Evolutionary conservation across 345 rosid genomes (phyloP).

Genomic region (Syzygium jambos): DNA sequence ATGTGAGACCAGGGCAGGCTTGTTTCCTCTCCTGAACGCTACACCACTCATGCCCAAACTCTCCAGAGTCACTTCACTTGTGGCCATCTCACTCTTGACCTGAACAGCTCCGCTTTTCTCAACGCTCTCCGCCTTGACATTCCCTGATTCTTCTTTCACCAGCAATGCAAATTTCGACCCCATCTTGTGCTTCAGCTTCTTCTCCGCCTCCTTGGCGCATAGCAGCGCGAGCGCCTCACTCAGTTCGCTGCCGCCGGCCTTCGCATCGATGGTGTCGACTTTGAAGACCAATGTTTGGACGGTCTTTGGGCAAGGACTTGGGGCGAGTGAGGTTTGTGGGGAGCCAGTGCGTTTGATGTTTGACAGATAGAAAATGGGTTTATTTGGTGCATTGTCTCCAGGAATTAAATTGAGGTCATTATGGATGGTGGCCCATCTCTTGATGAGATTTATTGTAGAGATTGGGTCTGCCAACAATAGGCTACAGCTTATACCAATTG

Average conservation of each 20-base stretch:
- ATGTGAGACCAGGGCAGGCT: conserved; percentile 20
- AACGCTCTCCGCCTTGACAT: conserved; percentile 23
- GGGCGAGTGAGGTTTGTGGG: not conserved
- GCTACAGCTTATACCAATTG: conserved; percentile 80
- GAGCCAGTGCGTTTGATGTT: conserved; percentile 9
- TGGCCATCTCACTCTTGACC: not conserved
- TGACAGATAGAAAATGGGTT: conserved; percentile 53
- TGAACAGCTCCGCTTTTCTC: conserved; percentile 1
- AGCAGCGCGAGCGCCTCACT: conserved; percentile 9
- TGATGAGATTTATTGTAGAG: conserved; percentile 31
- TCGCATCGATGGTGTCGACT: not conserved
- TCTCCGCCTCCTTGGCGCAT: conserved; percentile 29
- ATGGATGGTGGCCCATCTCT: conserved; percentile 54
- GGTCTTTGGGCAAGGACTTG: conserved; percentile 22
- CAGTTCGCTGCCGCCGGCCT: not conserved
- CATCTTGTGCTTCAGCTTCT: conserved; percentile 4
- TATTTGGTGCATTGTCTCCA: not conserved
- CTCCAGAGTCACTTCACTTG: conserved; percentile 17
- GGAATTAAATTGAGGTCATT: conserved; percentile 8
- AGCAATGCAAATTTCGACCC: conserved; percentile 21
- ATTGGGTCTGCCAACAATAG: conserved; percentile 52
- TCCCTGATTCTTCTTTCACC: conserved; percentile 27
- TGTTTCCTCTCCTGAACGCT: conserved; percentile 23
- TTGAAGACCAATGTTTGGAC: conserved; percentile 23
- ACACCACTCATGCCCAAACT: conserved; percentile 21